Evolutionary conservation across 2,329 filamentous ascomycete species (phyloP).

Genomic region (Xylaria sp.): DNA sequence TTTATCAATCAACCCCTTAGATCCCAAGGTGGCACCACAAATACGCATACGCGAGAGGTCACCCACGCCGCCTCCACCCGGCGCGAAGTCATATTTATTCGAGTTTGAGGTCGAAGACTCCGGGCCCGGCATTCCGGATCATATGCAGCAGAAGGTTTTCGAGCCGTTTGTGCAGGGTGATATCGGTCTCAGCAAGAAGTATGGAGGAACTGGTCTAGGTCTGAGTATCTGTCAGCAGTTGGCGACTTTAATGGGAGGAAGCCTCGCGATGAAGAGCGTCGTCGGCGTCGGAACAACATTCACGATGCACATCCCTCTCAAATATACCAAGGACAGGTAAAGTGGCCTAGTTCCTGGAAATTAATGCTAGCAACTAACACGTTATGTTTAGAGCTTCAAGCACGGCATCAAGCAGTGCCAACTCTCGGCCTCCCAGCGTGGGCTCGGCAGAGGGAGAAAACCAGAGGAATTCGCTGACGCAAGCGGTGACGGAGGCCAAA

Average conservation of each 20-base stretch:
- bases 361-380: slow-evolving; percentile 6
- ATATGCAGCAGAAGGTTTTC: slow-evolving; percentile 82
- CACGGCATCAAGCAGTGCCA: slow-evolving; percentile 57
- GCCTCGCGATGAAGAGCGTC: slow-evolving; percentile 71
- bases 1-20: slow-evolving; percentile 64
- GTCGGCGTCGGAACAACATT: slow-evolving; percentile 78
- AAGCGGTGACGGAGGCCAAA: slow-evolving; percentile 35
- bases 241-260: slow-evolving; percentile 79
- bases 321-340: slow-evolving; percentile 70
- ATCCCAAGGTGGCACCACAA: slow-evolving; percentile 55
- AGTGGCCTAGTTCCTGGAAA: slow-evolving; percentile 28
- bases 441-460: slow-evolving; percentile 45
- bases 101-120: slow-evolving; percentile 90
- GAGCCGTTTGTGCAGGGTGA: slow-evolving; percentile 96
- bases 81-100: slow-evolving; percentile 70
- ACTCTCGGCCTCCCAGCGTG: slow-evolving; percentile 53
- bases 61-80: slow-evolving; percentile 61
- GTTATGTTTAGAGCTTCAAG: slow-evolving; percentile 48
- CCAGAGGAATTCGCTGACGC: slow-evolving; percentile 37
- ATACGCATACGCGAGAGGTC: slow-evolving; percentile 57
- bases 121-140: slow-evolving; percentile 79
- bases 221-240: slow-evolving; percentile 89
- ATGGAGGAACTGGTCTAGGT: slow-evolving; percentile 84
- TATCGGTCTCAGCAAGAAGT: slow-evolving; percentile 84
- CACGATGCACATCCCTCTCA: slow-evolving; percentile 79